Base-by-base conservation (phyloP, 805 yeast genomes). In the Lipomyces spencermartinsiae region DNA sequence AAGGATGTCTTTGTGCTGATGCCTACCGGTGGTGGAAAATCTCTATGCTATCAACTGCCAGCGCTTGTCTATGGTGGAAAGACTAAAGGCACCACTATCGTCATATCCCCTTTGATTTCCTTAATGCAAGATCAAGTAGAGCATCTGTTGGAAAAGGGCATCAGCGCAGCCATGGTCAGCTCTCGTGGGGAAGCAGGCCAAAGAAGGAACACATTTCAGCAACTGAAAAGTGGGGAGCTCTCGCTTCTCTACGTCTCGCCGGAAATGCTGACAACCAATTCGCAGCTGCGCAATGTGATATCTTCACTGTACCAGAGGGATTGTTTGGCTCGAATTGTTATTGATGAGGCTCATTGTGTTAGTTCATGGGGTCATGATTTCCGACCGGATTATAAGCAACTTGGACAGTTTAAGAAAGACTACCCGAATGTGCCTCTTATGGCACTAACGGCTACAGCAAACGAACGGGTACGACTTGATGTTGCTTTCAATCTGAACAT, bases 1-100 rank as follows among this genome's bases (percentile, higher is more conserved):
- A 83, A 85, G 57, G 99, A 95, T 77, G 97, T 91, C 0, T 92
- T 95, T 80, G 98, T 95, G 1, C 82, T 95, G 73, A 94, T 95
- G 97, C 99, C 99, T 0, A 95, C 99, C 0, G 99, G 99, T 51
- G 99, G 99, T 61, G 99, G 99, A 61, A 95, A 95, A 76, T 93
- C 98, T 0, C 80, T 95, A 37, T 95, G 99, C 77, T 95, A 93
- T 78, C 99, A 95, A 78, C 82, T 95, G 49, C 98, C 99, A 0
- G 97, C 99, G 0, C 81, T 95, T 57, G 87, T 94, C 1, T 82
- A 83, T 55, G 82, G 89, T 1, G 97, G 97, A 0, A 82, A 77
- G 29, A 91, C 97, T 0, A 80, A 79, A 19, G 98, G 98, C 16
- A 89, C 95, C 0, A 92, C 98, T 0, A 85, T 95, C 51, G 99